A percentile compares a stretch with the other conserved stretches of the same genome.
Evolutionary conservation across 202 grass and related monocot genomes (phyloP).

Genomic region (Elaeis oleifera): DNA sequence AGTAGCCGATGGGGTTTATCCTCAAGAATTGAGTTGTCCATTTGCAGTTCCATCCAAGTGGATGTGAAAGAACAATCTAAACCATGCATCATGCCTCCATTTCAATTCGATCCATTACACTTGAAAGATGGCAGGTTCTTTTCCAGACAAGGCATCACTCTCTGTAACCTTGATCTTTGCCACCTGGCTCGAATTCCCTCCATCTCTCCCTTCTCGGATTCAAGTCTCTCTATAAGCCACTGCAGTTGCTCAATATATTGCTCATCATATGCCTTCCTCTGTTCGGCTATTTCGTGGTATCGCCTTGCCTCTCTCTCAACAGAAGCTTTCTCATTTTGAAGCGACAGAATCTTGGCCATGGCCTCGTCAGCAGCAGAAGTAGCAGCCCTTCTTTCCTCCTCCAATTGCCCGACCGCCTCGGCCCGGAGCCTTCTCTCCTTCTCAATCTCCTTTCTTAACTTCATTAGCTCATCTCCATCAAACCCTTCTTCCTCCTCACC

Average conservation of each 20-base stretch:
- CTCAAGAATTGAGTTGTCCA: too few species aligned
- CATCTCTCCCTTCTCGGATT: conserved; percentile 17
- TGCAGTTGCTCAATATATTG: conserved; percentile 57
- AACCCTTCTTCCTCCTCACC: conserved; percentile 19
- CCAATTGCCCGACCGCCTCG: conserved; percentile 42
- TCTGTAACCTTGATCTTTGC: too few species aligned
- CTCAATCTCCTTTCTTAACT: conserved; percentile 34
- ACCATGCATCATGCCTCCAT: too few species aligned
- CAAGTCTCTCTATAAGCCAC: conserved; percentile 36
- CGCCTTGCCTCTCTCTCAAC: conserved; percentile 68
- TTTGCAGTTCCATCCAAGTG: too few species aligned
- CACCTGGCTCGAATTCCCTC: conserved; percentile 14
- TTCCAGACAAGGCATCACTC: too few species aligned
- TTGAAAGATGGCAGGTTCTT: too few species aligned
- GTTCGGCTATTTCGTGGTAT: conserved; percentile 36
- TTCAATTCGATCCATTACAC: too few species aligned
- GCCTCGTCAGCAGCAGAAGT: conserved; percentile 56
- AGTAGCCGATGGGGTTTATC: too few species aligned
- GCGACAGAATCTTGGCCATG: conserved; percentile 67
- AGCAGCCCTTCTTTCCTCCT: conserved; percentile 64
- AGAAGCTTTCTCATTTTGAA: conserved; percentile 62
- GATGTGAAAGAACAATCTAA: too few species aligned
- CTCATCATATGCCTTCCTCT: conserved; percentile 63
- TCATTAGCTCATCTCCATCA: conserved; percentile 28
- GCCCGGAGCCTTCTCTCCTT: conserved; percentile 43